Evolutionary conservation across 2,329 filamentous ascomycete genomes (phyloP), one percentile per base, ranked within the genome.

Genomic region (Paecilomyces sp.): DNA sequence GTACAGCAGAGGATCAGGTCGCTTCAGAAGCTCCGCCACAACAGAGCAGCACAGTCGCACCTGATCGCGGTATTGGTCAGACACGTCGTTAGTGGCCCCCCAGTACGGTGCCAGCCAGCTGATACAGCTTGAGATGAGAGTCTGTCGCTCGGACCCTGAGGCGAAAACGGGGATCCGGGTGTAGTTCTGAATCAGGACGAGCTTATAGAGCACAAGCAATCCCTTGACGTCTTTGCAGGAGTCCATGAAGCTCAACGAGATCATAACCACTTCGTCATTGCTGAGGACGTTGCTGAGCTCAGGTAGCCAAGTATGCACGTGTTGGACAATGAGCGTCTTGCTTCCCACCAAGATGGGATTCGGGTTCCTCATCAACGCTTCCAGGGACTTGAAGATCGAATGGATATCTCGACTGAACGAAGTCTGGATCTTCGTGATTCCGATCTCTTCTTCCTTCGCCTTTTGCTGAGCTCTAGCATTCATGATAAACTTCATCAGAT

Each of bases 221-320:
- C 94, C 93, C 72, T 92, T 93, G 55, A 95, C 92, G 30, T 86
- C 80, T 2, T 87, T 85, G 76, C 92, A 97, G 1, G 94, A 91
- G 70, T 97, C 92, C 79, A 97, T 88, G 70, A 97, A 96, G 74
- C 93, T 91, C 62, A 95, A 90, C 50, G 92, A 91, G 63, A 97
- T 89, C 68, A 96, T 89, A 57, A 97, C 79, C 54, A 97, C 93
- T 72, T 97, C 93, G 67, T 92, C 88, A 0, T 88, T 87, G 3
- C 83, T 85, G 70, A 97, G 82, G 41, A 94, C 81, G 1, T 88
- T 86, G 0, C 85, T 82, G 9, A 99, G 84, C 71, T 97, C 93
- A 0, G 94, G 93, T n/a, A 99, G 80, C 94, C 94, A 99, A 0
- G 90, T 90, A 71, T 97, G 93, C 72, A 97, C 96, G 72, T 97